phyloP scores from a whole-genome alignment of 805 yeast species.

The Saccharomycopsis babjevae region DNA sequence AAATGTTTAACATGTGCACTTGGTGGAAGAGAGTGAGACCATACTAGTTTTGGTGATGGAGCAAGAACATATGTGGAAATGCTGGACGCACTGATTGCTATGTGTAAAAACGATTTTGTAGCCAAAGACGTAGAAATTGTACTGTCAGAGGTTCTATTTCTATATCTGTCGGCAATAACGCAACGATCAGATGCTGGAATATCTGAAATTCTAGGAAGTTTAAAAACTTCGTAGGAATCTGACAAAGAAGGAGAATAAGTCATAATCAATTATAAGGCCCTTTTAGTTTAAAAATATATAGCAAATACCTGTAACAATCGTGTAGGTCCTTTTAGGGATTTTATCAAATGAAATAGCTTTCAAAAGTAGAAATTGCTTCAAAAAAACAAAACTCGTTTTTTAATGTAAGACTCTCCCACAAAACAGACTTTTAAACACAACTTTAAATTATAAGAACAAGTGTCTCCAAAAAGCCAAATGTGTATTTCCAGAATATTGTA shows the following conservation, averaged over 20 bases:
- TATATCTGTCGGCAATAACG: constrained; percentile 3
- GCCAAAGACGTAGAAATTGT: background rate
- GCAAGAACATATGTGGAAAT: constrained; percentile 31
- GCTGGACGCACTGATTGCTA: constrained; percentile 14
- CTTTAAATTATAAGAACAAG: no score
- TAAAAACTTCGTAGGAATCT: constrained; percentile 13
- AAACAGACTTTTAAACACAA: no score
- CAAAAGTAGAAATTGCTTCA: no score
- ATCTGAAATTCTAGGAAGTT: constrained; percentile 16
- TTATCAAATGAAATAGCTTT: no score
- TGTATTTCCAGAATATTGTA: no score
- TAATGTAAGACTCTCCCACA: no score
- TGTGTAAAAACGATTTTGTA: background rate
- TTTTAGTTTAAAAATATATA: no score
- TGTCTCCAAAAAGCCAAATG: no score
- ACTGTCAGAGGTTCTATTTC: background rate
- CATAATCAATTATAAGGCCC: background rate
- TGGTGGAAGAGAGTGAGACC: constrained; percentile 45
- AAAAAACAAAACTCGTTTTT: no score
- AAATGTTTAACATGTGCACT: constrained; percentile 28
- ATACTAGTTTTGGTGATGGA: constrained; percentile 42
- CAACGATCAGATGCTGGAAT: constrained; percentile 8
- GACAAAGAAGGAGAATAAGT: constrained; percentile 7
- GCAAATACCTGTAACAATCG: no score
- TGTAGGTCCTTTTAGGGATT: no score